Conservation (phyloP, 148 eudicot species). For the Rhododendron vialii region DNA sequence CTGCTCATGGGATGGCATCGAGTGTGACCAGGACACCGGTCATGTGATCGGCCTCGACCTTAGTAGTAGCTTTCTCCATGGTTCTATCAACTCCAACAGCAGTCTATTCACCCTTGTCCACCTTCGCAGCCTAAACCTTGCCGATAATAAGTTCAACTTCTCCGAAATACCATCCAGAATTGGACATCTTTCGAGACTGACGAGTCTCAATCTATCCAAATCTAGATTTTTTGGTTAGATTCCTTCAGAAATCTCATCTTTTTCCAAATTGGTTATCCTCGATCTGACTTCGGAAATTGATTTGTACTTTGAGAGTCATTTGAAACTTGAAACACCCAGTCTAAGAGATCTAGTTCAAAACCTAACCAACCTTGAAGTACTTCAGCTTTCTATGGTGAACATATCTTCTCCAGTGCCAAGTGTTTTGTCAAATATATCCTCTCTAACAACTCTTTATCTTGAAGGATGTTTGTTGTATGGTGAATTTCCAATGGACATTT, state of each 20-base stretch:
- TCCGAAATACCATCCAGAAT: too few relatives aligned
- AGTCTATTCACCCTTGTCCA: not conserved
- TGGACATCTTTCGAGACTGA: too few relatives aligned
- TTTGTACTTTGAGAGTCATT: too few relatives aligned
- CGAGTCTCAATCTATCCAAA: too few relatives aligned
- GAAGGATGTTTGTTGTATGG: not conserved
- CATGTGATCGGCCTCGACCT: not conserved
- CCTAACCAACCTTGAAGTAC: not conserved
- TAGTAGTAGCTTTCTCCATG: not conserved
- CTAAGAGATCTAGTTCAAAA: too few relatives aligned
- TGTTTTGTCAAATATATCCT: too few relatives aligned
- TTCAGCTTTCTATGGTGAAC: conserved; percentile 14
- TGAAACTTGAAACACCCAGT: too few relatives aligned
- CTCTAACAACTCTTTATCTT: not conserved
- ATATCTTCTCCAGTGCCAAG: too few relatives aligned
- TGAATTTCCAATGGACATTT: not conserved
- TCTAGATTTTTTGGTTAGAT: too few relatives aligned
- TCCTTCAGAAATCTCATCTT: too few relatives aligned
- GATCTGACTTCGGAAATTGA: too few relatives aligned
- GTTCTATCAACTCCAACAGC: not conserved
- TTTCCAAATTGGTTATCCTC: too few relatives aligned
- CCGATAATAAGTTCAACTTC: not conserved
- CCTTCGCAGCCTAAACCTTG: conserved; percentile 27
- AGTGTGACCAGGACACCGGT: not conserved
- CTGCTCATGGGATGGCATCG: not conserved